Evolutionary conservation across 768 basidiomycete species (phyloP).

Genomic region (Hysterangium stoloniferum): DNA sequence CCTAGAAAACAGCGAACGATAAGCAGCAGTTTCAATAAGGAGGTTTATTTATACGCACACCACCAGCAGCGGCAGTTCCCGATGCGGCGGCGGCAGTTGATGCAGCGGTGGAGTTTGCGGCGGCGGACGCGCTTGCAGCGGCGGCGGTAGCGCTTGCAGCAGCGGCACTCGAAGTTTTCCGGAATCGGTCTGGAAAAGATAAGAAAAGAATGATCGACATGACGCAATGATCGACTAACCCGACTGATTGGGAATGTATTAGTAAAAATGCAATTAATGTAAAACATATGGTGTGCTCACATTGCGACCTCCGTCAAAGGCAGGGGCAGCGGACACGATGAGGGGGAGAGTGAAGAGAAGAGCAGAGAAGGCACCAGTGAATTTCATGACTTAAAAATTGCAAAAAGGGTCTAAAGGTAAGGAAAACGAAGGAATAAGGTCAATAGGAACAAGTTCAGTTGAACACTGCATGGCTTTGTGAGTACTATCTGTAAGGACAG

Average conservation of each 20-base stretch:
- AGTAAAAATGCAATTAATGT: background rate
- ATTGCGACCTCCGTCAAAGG: conserved; percentile 13
- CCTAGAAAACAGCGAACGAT: background rate
- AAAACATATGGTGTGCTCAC: background rate
- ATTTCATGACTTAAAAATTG: conserved; percentile 38
- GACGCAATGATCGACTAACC: background rate
- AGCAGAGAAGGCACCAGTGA: conserved; percentile 33
- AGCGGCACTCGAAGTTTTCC: conserved; percentile 12
- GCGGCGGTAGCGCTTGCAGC: background rate
- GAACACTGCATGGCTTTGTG: no score
- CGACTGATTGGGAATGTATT: no score
- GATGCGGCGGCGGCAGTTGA: conserved; percentile 15
- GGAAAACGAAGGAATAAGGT: conserved; percentile 10
- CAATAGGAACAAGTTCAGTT: background rate
- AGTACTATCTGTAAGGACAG: no score
- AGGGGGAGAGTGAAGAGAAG: conserved; percentile 34
- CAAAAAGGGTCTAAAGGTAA: conserved; percentile 20
- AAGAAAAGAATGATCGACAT: background rate
- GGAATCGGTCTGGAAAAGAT: background rate
- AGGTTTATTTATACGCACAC: background rate
- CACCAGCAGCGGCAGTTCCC: conserved; percentile 3
- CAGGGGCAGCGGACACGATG: conserved; percentile 14
- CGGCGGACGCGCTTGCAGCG: conserved; percentile 12
- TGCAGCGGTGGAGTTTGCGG: conserved; percentile 15
- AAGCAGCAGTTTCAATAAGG: background rate